Evolutionary conservation across 2,329 filamentous ascomycete genomes (phyloP).

Genomic region (Malbranchea cinnamomea): DNA sequence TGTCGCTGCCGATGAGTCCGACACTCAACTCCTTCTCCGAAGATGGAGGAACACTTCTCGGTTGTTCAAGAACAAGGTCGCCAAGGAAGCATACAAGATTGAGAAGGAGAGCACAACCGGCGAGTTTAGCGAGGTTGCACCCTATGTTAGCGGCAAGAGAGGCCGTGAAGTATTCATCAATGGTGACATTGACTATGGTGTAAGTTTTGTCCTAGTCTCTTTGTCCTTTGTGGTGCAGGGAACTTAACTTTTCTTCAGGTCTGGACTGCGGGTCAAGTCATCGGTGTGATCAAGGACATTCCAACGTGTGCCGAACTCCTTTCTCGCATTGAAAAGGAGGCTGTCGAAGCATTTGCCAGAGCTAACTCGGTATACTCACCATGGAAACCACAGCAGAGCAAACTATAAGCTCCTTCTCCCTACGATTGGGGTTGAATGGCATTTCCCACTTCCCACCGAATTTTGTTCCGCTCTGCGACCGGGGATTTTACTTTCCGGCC

Average conservation of each 20-base stretch:
- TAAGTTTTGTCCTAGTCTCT: slow-evolving; percentile 33
- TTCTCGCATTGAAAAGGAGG: slow-evolving; percentile 62
- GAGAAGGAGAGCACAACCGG: slow-evolving; percentile 71
- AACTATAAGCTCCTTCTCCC: slow-evolving; percentile 4
- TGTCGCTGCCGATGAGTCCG: slow-evolving; percentile 72
- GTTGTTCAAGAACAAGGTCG: slow-evolving; percentile 81
- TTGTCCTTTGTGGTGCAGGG: slow-evolving; percentile 2
- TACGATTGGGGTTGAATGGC: too few species aligned
- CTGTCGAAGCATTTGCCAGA: slow-evolving; percentile 49
- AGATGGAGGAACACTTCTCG: slow-evolving; percentile 88
- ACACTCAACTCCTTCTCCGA: slow-evolving; percentile 75
- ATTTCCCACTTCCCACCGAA: too few species aligned
- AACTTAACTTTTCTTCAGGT: slow-evolving; percentile 39
- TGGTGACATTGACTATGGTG: slow-evolving; percentile 79
- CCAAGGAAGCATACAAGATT: slow-evolving; percentile 62
- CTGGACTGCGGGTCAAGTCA: slow-evolving; percentile 95
- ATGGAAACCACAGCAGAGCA: slow-evolving; percentile 6
- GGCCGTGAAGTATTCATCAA: slow-evolving; percentile 84
- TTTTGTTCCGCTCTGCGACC: not conserved
- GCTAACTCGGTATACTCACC: slow-evolving; percentile 37
- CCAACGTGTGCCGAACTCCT: slow-evolving; percentile 58
- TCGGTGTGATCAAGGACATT: slow-evolving; percentile 73
- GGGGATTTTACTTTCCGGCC: too few species aligned
- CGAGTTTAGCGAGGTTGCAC: slow-evolving; percentile 78
- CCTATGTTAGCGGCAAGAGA: slow-evolving; percentile 76